Conservation (phyloP, 2,329 filamentous ascomycete genomes). For the Ophiostoma himal-ulmi region DNA sequence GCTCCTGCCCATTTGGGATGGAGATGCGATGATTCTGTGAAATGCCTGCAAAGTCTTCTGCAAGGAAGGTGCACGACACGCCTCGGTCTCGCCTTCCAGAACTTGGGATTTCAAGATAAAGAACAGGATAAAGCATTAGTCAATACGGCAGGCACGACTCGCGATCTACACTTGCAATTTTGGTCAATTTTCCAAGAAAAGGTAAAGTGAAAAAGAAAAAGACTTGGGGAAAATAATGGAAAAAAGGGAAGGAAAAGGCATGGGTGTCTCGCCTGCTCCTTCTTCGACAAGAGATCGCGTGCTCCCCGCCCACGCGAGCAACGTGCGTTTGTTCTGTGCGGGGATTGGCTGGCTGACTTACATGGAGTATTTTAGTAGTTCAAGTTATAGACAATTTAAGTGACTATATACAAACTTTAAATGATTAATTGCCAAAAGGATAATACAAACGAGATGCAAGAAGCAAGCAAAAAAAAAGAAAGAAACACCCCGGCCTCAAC, state of each 20-base stretch:
- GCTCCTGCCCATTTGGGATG: not conserved
- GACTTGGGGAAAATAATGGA: not conserved
- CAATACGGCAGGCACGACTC: not conserved
- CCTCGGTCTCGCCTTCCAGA: not conserved
- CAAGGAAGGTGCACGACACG: not conserved
- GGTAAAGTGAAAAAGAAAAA: not conserved
- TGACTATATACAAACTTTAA: not conserved
- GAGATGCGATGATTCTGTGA: not conserved
- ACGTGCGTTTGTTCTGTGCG: constrained; percentile 24
- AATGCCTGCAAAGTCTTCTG: not conserved
- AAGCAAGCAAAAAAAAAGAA: not conserved
- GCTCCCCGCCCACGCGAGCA: constrained; percentile 22
- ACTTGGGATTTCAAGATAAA: not conserved
- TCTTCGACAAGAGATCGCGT: constrained; percentile 25
- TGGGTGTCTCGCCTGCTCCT: constrained; percentile 15
- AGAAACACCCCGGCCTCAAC: not conserved
- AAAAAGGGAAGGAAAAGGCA: not conserved
- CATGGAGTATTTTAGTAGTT: not conserved
- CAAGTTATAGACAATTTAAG: not conserved
- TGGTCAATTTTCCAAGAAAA: not conserved
- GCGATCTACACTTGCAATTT: not conserved
- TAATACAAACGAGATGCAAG: not conserved
- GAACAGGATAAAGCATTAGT: not conserved
- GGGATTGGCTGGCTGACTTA: constrained; percentile 25
- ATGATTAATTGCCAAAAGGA: not conserved